Base-by-base conservation (phyloP, 1,139 yeast genomes). In the Schizosaccharomyces versatilis region DNA sequence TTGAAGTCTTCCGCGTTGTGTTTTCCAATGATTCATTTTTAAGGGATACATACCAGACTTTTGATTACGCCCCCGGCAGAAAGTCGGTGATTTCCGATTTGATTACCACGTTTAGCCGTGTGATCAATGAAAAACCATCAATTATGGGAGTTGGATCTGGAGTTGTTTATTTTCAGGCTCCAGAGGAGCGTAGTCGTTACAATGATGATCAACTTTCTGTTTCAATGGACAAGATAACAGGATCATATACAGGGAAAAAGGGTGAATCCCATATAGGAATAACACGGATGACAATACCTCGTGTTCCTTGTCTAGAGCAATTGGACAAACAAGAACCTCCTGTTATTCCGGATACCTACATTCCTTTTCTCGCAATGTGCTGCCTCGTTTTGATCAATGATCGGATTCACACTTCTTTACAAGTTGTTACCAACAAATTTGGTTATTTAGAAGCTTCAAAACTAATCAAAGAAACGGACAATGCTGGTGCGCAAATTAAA, bases 271-370 rank as follows among this genome's bases (percentile, higher is more conserved):
- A 19, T 19, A 44, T 44, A 19, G 49, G 49, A 17, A 44, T 44
- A 10, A 19, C 38, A 9, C 49, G 49, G 19, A 36, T 36, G 14
- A 44, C 49, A 19, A 44, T 44, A 8, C 12, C 32, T 14, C 19
- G 32, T 19, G 32, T 36, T 9, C 49, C 42, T 5, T 49, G 52
- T 24, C 10, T 49, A n/a, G 52, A 49, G 42, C 52, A 49, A 17
- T 39, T 49, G 15, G 52, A 49, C 52, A 49, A 49, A 42, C 52
- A 38, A 14, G 52, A 49, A 8, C 42, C 42, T 8, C 52, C 52
- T 3, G 10, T 39, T 9, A 14, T 49, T 12, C 52, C 52, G 9
- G 40, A 14, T 19, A 38, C 41, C 17, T 49, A 49, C 14, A 19
- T 49, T 7, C 40, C 38, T 15, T 39, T 32, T 12, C 24, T 49